Base-by-base conservation (phyloP, 106 monocot genomes). In the Agapanthus africanus region DNA sequence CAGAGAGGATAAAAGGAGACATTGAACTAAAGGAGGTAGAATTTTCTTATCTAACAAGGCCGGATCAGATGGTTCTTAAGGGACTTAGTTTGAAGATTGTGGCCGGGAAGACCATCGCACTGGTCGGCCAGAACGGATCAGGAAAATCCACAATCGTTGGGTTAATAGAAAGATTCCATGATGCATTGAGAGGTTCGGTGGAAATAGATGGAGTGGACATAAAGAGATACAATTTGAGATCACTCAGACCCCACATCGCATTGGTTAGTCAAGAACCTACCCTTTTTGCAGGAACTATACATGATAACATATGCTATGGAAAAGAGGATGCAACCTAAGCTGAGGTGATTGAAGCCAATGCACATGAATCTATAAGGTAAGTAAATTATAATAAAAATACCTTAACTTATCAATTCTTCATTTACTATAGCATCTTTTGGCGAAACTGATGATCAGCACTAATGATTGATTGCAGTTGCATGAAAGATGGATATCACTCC, bases 71-170 rank as follows among this genome's bases (percentile, higher is more conserved):
- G 4, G 40, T 71, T 38, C 59, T 71, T n/a, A 59, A 59, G 28
- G 40, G 71, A 30, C 37, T 71, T 18, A 71, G 40, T 56, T 41
- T 71, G 27, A 52, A 35, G 40, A 71, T 71, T 56, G 38, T 27
- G 13, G 71, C 71, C 21, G 71, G 71, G 28, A 71, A 30, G 39
- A 59, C 71, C 16, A 59, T 40, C 30, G 71, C 71, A 16, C 39
- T 71, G 3, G 71, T 71, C 5, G 71, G 71, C 28, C 59, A 59
- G 36, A 71, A 59, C 30, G 71, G 71, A 57, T 71, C 71, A 59
- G 71, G 59, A n/a, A 71, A 71, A n/a, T 59, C 59, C 56, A 71
- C 71, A 10, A 71, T 71, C 30, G 59, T 71, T 28, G 56, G 59
- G 15, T 6, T 71, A 59, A 57, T 71, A 23, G 71, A 71, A 40